phyloP scores from a whole-genome alignment of 305 asterid genomes.

The Salvia sclarea region DNA sequence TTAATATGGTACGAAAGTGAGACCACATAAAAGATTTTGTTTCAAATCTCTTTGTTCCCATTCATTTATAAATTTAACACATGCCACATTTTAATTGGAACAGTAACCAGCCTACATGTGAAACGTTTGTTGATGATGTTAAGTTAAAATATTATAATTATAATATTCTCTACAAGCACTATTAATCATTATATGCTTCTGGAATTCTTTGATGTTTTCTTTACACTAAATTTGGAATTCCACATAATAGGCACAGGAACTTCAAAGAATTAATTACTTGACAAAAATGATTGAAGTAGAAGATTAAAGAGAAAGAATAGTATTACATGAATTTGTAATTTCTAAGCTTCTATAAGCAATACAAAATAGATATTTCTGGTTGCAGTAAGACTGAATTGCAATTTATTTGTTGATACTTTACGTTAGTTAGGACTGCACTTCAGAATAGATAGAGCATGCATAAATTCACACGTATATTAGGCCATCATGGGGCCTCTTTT shows the following conservation, averaged over 20 bases:
- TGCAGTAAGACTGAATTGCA: no score
- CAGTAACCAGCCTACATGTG: not conserved
- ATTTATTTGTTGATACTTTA: no score
- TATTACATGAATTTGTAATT: not conserved
- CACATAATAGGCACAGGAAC: not conserved
- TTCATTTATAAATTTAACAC: not conserved
- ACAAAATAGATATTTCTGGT: no score
- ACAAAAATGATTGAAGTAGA: not conserved
- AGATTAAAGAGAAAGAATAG: constrained; percentile 1
- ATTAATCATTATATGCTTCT: not conserved
- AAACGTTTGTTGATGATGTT: not conserved
- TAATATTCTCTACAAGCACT: not conserved
- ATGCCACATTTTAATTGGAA: not conserved
- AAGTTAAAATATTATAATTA: not conserved
- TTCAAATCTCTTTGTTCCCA: not conserved
- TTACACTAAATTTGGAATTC: not conserved
- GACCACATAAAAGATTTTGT: not conserved
- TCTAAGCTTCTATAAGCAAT: constrained; percentile 7
- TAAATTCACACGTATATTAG: not conserved
- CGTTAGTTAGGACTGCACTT: constrained; percentile 22
- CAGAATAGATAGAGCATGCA: no score
- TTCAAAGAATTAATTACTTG: not conserved
- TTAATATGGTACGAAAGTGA: not conserved
- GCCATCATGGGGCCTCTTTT: not conserved
- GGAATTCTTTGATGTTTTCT: not conserved